phyloP scores from a whole-genome alignment of 192 early-diverging fungal species.

The Linnemannia hyalina region DNA sequence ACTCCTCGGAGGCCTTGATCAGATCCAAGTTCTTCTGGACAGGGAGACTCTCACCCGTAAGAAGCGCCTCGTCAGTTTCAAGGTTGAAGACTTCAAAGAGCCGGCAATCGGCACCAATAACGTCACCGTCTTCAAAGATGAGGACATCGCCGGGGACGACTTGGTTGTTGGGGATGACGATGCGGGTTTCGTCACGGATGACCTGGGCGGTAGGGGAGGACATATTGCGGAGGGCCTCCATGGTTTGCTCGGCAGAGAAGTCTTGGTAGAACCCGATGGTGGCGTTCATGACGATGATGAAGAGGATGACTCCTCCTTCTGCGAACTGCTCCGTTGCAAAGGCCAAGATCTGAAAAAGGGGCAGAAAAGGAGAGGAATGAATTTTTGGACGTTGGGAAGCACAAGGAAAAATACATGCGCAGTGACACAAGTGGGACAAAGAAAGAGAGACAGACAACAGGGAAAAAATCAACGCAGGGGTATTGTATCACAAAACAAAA shows the following conservation, averaged over 20 bases:
- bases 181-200: constrained; percentile 82
- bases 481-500: not conserved
- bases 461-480: not conserved
- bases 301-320: constrained; percentile 80
- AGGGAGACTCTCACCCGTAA: constrained; percentile 93
- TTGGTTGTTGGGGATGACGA: constrained; percentile 79
- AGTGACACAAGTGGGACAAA: not conserved
- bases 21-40: constrained; percentile 77
- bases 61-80: constrained; percentile 90
- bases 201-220: constrained; percentile 89
- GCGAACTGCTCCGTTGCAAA: constrained; percentile 76
- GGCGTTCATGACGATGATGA: constrained; percentile 86
- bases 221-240: constrained; percentile 92
- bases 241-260: constrained; percentile 90
- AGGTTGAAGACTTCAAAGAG: constrained; percentile 89
- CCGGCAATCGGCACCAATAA: constrained; percentile 91
- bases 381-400: not conserved
- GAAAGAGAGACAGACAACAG: too few species aligned
- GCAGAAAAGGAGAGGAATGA: not conserved
- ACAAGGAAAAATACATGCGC: not conserved
- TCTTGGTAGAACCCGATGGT: constrained; percentile 93
- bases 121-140: constrained; percentile 92
- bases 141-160: constrained; percentile 92
- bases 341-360: constrained; percentile 55
- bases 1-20: constrained; percentile 74